Conservation (phyloP, 805 yeast genomes). For the Monosporozyma servazzii region DNA sequence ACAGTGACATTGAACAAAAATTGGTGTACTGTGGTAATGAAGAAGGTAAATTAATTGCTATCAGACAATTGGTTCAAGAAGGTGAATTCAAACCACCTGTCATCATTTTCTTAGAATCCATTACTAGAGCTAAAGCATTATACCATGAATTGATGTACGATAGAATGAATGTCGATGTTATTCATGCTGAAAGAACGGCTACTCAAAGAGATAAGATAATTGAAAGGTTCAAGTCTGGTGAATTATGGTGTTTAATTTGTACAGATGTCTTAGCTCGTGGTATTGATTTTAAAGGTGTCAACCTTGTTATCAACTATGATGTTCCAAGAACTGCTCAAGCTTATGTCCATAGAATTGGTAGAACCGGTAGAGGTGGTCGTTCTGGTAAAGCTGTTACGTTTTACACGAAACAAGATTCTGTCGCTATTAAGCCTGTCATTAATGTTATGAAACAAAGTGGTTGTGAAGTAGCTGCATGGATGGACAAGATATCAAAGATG, state of each 20-base stretch:
- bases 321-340: slow-evolving; percentile 92
- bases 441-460: slow-evolving; percentile 96
- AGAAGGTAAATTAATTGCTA: slow-evolving; percentile 87
- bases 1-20: slow-evolving; percentile 70
- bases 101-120: slow-evolving; percentile 82
- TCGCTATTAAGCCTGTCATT: slow-evolving; percentile 69
- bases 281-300: slow-evolving; percentile 93
- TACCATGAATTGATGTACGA: slow-evolving; percentile 91
- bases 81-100: slow-evolving; percentile 91
- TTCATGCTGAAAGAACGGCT: slow-evolving; percentile 89
- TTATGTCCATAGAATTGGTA: slow-evolving; percentile 94
- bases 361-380: slow-evolving; percentile 95
- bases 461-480: slow-evolving; percentile 66
- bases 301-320: slow-evolving; percentile 89
- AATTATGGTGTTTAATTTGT: slow-evolving; percentile 91
- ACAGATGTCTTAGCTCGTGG: slow-evolving; percentile 96
- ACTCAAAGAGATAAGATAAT: slow-evolving; percentile 79
- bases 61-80: slow-evolving; percentile 74
- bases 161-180: slow-evolving; percentile 85
- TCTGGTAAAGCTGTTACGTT: slow-evolving; percentile 82
- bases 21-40: slow-evolving; percentile 85
- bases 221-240: slow-evolving; percentile 78
- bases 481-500: slow-evolving; percentile 61
- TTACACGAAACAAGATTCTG: slow-evolving; percentile 81
- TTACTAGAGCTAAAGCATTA: slow-evolving; percentile 88